A percentile compares a stretch with the other conserved stretches of the same genome.
Conservation (phyloP, 1,284 basidiomycete genomes). For the Puccinia triticina region DNA sequence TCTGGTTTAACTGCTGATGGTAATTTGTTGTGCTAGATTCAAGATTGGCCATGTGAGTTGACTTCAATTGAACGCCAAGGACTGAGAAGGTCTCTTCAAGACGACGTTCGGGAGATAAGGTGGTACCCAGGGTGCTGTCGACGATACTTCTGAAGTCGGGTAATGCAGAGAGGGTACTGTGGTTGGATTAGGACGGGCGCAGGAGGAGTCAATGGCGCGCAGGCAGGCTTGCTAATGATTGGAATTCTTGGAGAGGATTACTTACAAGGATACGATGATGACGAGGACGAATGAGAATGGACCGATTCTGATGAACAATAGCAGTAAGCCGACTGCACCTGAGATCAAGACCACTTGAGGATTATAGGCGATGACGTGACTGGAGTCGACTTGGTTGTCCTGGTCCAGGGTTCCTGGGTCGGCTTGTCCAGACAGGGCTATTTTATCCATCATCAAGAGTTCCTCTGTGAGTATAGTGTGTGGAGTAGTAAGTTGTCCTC, state of each 20-base stretch:
- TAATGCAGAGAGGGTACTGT: constrained; percentile 34
- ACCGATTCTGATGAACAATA: constrained; percentile 37
- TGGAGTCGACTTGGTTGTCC: not conserved
- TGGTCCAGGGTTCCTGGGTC: not conserved
- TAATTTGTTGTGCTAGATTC: not conserved
- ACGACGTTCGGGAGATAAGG: constrained; percentile 27
- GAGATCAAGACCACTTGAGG: constrained; percentile 9
- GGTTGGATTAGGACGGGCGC: not conserved
- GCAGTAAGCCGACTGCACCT: constrained; percentile 16
- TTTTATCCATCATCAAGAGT: too few species aligned
- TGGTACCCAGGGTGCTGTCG: constrained; percentile 25
- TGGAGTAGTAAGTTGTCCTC: too few species aligned
- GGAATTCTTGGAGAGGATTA: not conserved
- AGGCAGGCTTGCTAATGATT: not conserved
- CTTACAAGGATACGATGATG: constrained; percentile 39
- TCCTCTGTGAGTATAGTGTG: too few species aligned
- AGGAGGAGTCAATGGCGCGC: too few species aligned
- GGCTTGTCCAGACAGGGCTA: not conserved
- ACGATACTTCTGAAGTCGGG: constrained; percentile 49
- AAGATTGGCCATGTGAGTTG: not conserved
- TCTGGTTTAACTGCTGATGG: constrained; percentile 5
- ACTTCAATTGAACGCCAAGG: not conserved
- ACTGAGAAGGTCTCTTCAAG: not conserved
- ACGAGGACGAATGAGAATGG: constrained; percentile 30
- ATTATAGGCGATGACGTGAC: not conserved